phyloP scores from a whole-genome alignment of 805 yeast genomes.

The Dipodascus geniculatus region DNA sequence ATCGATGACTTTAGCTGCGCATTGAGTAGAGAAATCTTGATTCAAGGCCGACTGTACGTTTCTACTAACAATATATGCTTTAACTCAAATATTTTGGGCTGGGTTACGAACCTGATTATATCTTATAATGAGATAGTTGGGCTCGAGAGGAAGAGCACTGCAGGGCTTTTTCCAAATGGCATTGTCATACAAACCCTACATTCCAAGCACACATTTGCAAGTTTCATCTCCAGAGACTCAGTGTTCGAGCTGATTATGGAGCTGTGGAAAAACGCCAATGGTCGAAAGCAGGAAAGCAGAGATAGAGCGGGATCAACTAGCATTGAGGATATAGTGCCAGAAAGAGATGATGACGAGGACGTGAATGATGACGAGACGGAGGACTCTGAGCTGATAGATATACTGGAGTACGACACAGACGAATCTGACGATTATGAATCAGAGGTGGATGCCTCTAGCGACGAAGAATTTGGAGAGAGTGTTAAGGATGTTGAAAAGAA shows the following conservation, averaged over 20 bases:
- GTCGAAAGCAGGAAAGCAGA: slow-evolving; percentile 9
- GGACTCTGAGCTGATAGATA: neutral
- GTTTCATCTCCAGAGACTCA: slow-evolving; percentile 71
- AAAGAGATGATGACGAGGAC: slow-evolving; percentile 13
- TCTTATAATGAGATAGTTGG: slow-evolving; percentile 57
- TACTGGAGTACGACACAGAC: neutral
- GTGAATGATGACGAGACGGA: slow-evolving; percentile 9
- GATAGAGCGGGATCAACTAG: slow-evolving; percentile 29
- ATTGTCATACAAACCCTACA: slow-evolving; percentile 55
- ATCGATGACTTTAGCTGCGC: slow-evolving; percentile 90
- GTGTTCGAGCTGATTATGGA: slow-evolving; percentile 59
- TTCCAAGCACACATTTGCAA: slow-evolving; percentile 69
- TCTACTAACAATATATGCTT: slow-evolving; percentile 73
- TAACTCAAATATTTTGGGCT: slow-evolving; percentile 76
- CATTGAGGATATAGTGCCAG: slow-evolving; percentile 17
- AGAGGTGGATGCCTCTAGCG: slow-evolving; percentile 12
- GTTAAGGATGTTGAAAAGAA: slow-evolving; percentile 7
- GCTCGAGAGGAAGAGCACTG: slow-evolving; percentile 75
- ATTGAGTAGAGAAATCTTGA: slow-evolving; percentile 67
- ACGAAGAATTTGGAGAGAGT: slow-evolving; percentile 25
- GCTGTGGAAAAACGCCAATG: slow-evolving; percentile 42
- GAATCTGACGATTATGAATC: neutral
- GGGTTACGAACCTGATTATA: slow-evolving; percentile 75
- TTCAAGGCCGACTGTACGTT: slow-evolving; percentile 80
- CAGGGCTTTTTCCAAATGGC: slow-evolving; percentile 86